Evolutionary conservation across 352 stramenopile species (phyloP).

Genomic region (Globisporangium middletonii): DNA sequence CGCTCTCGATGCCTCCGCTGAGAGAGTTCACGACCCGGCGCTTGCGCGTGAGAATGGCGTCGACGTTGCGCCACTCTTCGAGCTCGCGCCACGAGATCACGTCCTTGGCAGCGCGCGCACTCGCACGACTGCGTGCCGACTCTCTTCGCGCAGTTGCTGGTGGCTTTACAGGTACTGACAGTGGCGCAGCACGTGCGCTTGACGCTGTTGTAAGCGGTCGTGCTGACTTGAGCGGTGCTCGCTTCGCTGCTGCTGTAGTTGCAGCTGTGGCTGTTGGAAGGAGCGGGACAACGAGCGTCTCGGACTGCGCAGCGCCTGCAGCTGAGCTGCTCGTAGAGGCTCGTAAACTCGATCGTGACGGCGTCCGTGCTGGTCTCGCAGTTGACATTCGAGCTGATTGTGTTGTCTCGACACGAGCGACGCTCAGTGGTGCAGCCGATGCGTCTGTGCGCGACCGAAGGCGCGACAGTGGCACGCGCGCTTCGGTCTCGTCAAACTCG

Average conservation of each 20-base stretch:
- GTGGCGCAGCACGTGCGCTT: background rate
- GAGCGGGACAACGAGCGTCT: too few species aligned
- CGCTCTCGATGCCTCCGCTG: slow-evolving; percentile 33
- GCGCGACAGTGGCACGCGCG: background rate
- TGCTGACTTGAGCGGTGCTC: background rate
- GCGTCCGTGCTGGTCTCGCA: too few species aligned
- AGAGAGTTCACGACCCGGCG: slow-evolving; percentile 31
- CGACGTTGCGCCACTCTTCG: slow-evolving; percentile 54
- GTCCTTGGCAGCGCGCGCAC: background rate
- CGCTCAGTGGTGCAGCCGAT: too few species aligned
- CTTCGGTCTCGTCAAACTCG: slow-evolving; percentile 14
- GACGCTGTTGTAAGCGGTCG: background rate
- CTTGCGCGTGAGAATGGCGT: slow-evolving; percentile 48
- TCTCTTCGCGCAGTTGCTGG: background rate
- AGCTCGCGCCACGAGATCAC: slow-evolving; percentile 37
- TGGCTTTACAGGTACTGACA: background rate
- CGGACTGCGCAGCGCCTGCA: too few species aligned
- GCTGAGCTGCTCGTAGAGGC: too few species aligned
- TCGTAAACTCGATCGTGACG: too few species aligned
- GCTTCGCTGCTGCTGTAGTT: background rate
- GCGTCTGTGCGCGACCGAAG: background rate
- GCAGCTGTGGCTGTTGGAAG: too few species aligned
- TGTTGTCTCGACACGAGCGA: too few species aligned
- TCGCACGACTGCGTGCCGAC: background rate
- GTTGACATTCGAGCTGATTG: too few species aligned